Evolutionary conservation across 2,329 filamentous ascomycete species (phyloP), one percentile per base, ranked within the genome.

Genomic region (Stagonosporopsis tanaceti): DNA sequence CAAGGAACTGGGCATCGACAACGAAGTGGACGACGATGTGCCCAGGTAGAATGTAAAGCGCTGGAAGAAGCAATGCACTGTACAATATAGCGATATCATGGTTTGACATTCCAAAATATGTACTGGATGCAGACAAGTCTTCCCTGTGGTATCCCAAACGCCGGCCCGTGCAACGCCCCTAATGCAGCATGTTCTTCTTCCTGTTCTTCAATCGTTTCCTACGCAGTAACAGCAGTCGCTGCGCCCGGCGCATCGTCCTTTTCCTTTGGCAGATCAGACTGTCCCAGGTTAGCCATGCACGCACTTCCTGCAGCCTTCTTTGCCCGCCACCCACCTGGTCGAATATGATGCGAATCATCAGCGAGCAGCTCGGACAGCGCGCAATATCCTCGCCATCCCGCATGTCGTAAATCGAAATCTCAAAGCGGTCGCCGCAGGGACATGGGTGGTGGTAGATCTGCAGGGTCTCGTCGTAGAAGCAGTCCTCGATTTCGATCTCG

Each of bases 361-460:
- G 81, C 77, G 93, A 97, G 78, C 95, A 99, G 75, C 93, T 97
- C 22, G 95, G 95, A 71, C 95, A 99, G 11, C 98, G 91, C n/a
- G 91, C 95, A 72, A 99, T 93, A 68, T 98, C 93, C 76, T 94
- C 88, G 62, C 92, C 91, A 73, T 98, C 93, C 56, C 89, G 85
- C 69, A 99, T 81, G 76, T 98, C 93, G 53, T 84, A 87, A 53
- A 98, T 87, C 20, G 85, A 86, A 72, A 95, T 97, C 80, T 97
- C 91, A 80, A 99, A 99, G 59, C 91, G 87, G 80, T 99, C 95
- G 81, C 95, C 95, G 79, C 95, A 99, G 1, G 95, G 95, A 76
- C 95, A 99, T 14, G 95, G 95, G 77, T 96, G 97, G 79, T 94
- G 90, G 81, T 97, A 99, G 68, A 97, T 89, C 76, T 97, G 89